Evolutionary conservation across 495 filamentous ascomycete genomes (phyloP).

Genomic region (Ramalina peruviana): DNA sequence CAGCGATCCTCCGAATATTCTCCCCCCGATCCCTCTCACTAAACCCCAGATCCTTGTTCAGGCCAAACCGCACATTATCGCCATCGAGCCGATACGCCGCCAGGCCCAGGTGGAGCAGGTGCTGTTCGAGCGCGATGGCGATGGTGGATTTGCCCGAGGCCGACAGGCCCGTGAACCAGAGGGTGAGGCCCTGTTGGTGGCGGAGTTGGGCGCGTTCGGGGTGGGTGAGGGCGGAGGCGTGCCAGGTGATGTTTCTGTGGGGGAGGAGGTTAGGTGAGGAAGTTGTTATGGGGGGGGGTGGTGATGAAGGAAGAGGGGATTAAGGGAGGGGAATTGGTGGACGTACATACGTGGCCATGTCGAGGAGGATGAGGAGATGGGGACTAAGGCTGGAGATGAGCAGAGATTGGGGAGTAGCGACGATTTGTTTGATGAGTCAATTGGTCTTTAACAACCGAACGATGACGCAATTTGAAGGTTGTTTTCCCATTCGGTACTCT

Average conservation of each 20-base stretch:
- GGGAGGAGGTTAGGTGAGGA: slow-evolving; percentile 2
- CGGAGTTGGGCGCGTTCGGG: slow-evolving; percentile 66
- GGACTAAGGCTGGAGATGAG: not conserved
- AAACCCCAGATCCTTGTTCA: slow-evolving; percentile 96
- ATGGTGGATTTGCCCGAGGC: slow-evolving; percentile 95
- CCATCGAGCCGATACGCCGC: slow-evolving; percentile 89
- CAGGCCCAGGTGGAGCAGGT: slow-evolving; percentile 71
- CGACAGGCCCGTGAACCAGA: slow-evolving; percentile 95
- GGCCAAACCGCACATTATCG: slow-evolving; percentile 94
- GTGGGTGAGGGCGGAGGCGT: slow-evolving; percentile 75
- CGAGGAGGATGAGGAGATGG: slow-evolving; percentile 2
- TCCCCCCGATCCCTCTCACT: slow-evolving; percentile 84
- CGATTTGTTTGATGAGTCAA: not conserved
- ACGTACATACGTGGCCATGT: slow-evolving; percentile 34
- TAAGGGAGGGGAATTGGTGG: not conserved
- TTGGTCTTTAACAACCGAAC: not conserved
- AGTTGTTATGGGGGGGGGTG: not conserved
- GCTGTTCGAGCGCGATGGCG: slow-evolving; percentile 88
- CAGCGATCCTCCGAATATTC: slow-evolving; percentile 91
- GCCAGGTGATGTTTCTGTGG: slow-evolving; percentile 94
- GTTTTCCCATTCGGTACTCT: not conserved
- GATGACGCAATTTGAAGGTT: not conserved
- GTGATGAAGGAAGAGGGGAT: not conserved
- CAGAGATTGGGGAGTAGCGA: not conserved
- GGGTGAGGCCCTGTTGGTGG: slow-evolving; percentile 78